Percentiles rank a stretch among this genome's conserved stretches.
These are phyloP conservation scores for Apiotrichum veenhuisii DNA, from an alignment of 1,284 basidiomycete genomes.

Conservation along the genomic window DNA sequence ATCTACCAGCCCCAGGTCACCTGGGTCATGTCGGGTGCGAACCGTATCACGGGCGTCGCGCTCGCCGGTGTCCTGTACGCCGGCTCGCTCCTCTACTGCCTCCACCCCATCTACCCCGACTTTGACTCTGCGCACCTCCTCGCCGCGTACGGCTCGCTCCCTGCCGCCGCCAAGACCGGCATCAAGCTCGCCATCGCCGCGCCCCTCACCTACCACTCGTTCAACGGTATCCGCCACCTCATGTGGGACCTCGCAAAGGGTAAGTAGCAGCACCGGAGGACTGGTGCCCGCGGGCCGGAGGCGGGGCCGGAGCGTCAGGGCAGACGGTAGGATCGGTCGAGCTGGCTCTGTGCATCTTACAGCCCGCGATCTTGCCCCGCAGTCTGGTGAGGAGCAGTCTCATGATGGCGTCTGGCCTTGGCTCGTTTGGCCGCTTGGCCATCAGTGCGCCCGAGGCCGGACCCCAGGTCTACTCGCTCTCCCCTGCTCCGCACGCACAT, in stretches of 20 bases:
- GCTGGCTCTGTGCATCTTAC: no score
- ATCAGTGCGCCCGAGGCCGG: no score
- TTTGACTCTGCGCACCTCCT: conserved; percentile 71
- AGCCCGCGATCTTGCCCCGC: no score
- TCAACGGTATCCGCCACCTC: conserved; percentile 89
- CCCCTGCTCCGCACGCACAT: no score
- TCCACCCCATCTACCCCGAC: conserved; percentile 64
- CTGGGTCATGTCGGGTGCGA: conserved; percentile 77
- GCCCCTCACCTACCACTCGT: conserved; percentile 84
- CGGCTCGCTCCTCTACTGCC: conserved; percentile 81
- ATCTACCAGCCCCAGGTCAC: conserved; percentile 95
- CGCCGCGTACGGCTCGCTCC: conserved; percentile 62
- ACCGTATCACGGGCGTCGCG: conserved; percentile 77
- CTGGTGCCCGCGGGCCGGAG: background rate
- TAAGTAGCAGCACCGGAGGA: conserved; percentile 52
- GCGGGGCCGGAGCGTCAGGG: background rate
- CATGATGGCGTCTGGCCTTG: no score
- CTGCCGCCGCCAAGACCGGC: conserved; percentile 67
- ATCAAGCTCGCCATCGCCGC: conserved; percentile 72
- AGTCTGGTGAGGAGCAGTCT: no score
- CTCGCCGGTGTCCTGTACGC: conserved; percentile 82
- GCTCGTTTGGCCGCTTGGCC: no score
- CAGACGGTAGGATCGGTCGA: no score
- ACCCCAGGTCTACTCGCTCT: no score
- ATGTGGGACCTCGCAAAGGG: conserved; percentile 86